phyloP scores from a whole-genome alignment of 352 stramenopile genomes.

The Phytopythium helicoides region DNA sequence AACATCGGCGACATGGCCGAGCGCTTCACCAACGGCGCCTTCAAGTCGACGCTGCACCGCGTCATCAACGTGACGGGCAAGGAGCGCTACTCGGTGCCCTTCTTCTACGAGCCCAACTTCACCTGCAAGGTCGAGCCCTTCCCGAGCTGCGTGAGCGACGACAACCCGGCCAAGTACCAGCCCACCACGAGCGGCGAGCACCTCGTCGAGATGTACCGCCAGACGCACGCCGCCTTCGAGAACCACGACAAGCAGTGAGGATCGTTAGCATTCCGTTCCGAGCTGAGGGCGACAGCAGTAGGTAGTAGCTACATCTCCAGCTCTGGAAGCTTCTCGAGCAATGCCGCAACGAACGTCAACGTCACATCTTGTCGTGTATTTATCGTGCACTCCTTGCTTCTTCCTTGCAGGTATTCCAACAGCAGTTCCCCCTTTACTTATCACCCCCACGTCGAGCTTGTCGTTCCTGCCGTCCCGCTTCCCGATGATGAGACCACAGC shows the following conservation, averaged over 20 bases:
- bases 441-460: too few relatives aligned
- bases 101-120: conserved; percentile 80
- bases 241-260: not conserved
- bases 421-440: too few relatives aligned
- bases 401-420: too few relatives aligned
- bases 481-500: too few relatives aligned
- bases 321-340: too few relatives aligned
- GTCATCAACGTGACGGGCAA: conserved; percentile 57
- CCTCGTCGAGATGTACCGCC: conserved; percentile 71
- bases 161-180: conserved; percentile 49
- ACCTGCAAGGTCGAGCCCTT: conserved; percentile 63
- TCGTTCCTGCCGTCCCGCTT: too few relatives aligned
- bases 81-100: conserved; percentile 75
- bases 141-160: conserved; percentile 45
- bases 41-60: conserved; percentile 65
- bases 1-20: conserved; percentile 79
- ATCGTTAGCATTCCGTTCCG: too few relatives aligned
- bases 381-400: too few relatives aligned
- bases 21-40: conserved; percentile 67
- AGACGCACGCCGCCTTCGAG: conserved; percentile 63
- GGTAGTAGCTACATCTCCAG: too few relatives aligned
- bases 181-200: conserved; percentile 75
- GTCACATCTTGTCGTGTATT: too few relatives aligned
- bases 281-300: not conserved
- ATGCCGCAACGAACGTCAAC: too few relatives aligned